Evolutionary conservation across 2,329 filamentous ascomycete genomes (phyloP).

Genomic region (Pseudodiploospora longispora): DNA sequence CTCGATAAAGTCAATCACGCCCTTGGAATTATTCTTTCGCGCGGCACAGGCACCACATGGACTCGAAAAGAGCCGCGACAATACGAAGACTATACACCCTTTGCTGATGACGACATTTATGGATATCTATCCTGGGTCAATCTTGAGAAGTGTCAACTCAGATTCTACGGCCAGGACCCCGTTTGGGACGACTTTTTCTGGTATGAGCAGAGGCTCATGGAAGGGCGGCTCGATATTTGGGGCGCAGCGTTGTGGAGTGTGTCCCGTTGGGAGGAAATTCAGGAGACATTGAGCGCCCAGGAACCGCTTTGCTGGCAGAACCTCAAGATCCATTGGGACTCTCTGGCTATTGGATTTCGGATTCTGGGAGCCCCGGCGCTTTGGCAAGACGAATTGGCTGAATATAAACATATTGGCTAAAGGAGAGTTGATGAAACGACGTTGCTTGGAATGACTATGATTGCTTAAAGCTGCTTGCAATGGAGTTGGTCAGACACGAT

Average conservation of each 20-base stretch:
- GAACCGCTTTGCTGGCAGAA: neutral
- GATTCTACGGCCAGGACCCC: neutral
- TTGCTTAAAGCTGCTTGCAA: too few relatives aligned
- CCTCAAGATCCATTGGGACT: constrained; percentile 1
- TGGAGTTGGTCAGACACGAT: too few relatives aligned
- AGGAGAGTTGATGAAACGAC: too few relatives aligned
- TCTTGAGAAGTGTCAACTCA: constrained; percentile 3
- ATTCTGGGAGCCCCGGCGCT: too few relatives aligned
- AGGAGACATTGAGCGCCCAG: neutral
- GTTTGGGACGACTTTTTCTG: constrained; percentile 3
- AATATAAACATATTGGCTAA: too few relatives aligned
- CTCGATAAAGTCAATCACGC: neutral
- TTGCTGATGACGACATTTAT: neutral
- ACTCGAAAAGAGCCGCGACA: constrained; percentile 1
- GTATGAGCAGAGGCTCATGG: neutral
- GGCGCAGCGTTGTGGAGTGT: constrained; percentile 9
- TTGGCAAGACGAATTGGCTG: too few relatives aligned
- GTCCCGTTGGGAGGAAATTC: constrained; percentile 7
- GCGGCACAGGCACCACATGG: constrained; percentile 6
- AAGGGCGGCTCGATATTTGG: constrained; percentile 10
- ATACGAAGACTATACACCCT: constrained; percentile 6
- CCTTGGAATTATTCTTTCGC: constrained; percentile 8
- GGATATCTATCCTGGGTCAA: constrained; percentile 5
- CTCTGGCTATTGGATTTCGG: constrained; percentile 1
- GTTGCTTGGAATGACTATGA: too few relatives aligned